These are phyloP conservation scores for Podila horticola DNA, from an alignment of 192 early-diverging fungal genomes.

Conservation along the genomic window DNA sequence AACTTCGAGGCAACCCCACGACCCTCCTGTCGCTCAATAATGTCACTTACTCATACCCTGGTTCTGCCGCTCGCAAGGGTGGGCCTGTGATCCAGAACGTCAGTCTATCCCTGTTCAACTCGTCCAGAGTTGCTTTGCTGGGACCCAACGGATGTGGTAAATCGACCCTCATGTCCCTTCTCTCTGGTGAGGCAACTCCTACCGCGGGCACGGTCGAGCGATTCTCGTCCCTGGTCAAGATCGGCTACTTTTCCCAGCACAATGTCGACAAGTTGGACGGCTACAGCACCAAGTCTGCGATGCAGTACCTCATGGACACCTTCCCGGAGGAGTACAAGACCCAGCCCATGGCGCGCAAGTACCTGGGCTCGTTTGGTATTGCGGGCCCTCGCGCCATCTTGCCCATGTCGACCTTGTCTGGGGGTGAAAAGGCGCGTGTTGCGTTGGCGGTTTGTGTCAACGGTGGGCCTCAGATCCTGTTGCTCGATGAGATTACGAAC, in stretches of 20 bases:
- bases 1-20: constrained; percentile 70
- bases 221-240: constrained; percentile 67
- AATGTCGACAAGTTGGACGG: constrained; percentile 77
- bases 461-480: constrained; percentile 71
- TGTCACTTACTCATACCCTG: constrained; percentile 73
- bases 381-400: constrained; percentile 68
- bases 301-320: constrained; percentile 42
- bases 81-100: constrained; percentile 68
- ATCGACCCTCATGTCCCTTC: constrained; percentile 82
- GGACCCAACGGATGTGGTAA: constrained; percentile 89
- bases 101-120: constrained; percentile 74
- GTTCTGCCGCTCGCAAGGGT: constrained; percentile 53
- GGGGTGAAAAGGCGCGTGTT: constrained; percentile 86
- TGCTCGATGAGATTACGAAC: constrained; percentile 89
- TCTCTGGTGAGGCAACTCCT: constrained; percentile 71
- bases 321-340: constrained; percentile 47
- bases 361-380: constrained; percentile 84
- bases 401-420: constrained; percentile 74
- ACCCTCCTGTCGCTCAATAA: constrained; percentile 74
- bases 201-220: constrained; percentile 70
- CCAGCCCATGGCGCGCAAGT: constrained; percentile 59
- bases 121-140: constrained; percentile 76
- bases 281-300: constrained; percentile 35
- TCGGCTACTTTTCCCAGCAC: constrained; percentile 90
- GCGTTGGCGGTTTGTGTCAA: constrained; percentile 76